These are phyloP conservation scores for Elongisporangium anandrum DNA, from an alignment of 352 stramenopile genomes.

Conservation along the genomic window DNA sequence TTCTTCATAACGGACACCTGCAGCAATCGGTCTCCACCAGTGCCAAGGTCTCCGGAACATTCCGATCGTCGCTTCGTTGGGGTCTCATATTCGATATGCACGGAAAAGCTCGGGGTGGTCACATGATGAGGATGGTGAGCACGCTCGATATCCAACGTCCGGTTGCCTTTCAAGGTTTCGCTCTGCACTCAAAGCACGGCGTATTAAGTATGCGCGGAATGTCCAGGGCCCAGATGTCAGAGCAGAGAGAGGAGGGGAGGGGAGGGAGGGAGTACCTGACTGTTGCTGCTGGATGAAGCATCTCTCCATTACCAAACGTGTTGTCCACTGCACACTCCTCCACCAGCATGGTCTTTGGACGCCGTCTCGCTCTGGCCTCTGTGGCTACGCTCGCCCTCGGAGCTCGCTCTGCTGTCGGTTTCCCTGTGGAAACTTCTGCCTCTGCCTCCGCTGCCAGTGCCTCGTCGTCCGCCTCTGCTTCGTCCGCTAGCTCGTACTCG, in stretches of 20 bases:
- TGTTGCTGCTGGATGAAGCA: background rate
- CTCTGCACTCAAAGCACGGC: background rate
- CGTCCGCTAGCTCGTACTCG: background rate
- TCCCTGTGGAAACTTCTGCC: background rate
- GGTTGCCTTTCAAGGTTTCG: background rate
- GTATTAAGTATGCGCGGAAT: background rate
- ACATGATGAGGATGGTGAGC: background rate
- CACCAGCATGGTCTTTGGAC: background rate
- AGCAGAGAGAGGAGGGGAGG: background rate
- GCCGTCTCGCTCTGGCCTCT: background rate
- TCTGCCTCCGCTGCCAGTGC: background rate
- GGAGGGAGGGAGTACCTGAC: background rate
- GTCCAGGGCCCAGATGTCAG: background rate
- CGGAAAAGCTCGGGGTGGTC: background rate
- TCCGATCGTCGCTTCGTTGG: background rate
- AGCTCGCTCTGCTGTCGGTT: background rate
- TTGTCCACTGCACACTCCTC: background rate
- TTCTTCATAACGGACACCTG: background rate
- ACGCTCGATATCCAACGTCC: background rate
- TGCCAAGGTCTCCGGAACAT: background rate
- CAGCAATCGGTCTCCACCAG: background rate
- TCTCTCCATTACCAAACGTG: background rate
- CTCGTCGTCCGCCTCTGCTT: conserved; percentile 4
- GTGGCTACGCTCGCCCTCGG: background rate
- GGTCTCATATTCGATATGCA: background rate